Evolutionary conservation across 2,329 filamentous ascomycete genomes (phyloP), one percentile per base, ranked within the genome.

Genomic region (Calonectria leucothoes): DNA sequence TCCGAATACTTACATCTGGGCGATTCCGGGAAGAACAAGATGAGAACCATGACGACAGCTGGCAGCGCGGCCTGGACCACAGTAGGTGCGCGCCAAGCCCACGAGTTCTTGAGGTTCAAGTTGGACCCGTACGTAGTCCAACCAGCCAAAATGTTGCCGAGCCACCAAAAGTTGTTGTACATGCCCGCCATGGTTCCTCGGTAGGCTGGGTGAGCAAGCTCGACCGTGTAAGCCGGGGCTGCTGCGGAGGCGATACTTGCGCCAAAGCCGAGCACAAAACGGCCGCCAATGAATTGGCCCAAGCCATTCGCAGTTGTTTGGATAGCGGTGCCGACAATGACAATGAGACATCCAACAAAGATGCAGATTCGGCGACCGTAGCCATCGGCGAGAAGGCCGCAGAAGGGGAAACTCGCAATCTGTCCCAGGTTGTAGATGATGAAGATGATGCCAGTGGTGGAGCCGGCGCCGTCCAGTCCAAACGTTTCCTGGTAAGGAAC

Each of bases 161-260:
- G 12, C 67, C 67, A 69, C 69, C 69, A 71, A 15, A 71, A 45
- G 25, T 71, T 71, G 51, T 71, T 71, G 31, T 71, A 71, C 72
- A 91, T 88, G 64, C 90, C 91, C 7, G 91, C 91, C 77, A 91
- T 85, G 23, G 90, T 85, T 25, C 90, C 91, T 75, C 92, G 87
- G 81, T 90, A 92, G 2, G 89, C 88, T 0, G 92, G 92, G 77
- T 93, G 92, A 0, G 91, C 87, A 49, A 92, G 86, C 79, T 93
- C 92, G 52, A 91, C 90, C 3, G 89, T 89, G 79, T 92, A 93
- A 6, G 90, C 88, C 0, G 91, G 91, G 0, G 88, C 91, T 4
- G 91, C 90, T 11, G 89, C 88, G 2, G 89, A 88, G 4, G 89
- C 89, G 66, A 93, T 90, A 6, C 89, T 87, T 39, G 91, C 90